Percentiles rank a stretch among this genome's conserved stretches.
phyloP scores from a whole-genome alignment of 441 rosid genomes.

The Populus hybrid region DNA sequence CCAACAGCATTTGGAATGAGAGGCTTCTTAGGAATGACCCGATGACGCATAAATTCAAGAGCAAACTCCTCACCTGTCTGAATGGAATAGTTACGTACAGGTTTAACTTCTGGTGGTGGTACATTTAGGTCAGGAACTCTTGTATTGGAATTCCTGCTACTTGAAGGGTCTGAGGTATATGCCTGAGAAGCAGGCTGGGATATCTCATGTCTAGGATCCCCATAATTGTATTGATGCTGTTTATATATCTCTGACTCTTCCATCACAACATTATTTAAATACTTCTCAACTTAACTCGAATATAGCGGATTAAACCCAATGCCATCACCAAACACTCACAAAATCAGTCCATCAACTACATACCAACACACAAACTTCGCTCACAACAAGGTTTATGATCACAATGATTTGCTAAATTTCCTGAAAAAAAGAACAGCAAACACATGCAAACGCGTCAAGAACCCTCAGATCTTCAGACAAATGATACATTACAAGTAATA shows the following conservation, averaged over 20 bases:
- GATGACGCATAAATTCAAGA: constrained; percentile 88
- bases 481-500: not conserved
- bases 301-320: too few species aligned
- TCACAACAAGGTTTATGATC: not conserved
- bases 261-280: constrained; percentile 7
- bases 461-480: not conserved
- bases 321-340: constrained; percentile 5
- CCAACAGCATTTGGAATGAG: constrained; percentile 37
- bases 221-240: constrained; percentile 35
- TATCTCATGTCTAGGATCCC: constrained; percentile 54
- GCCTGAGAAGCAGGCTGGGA: constrained; percentile 44
- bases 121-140: constrained; percentile 43
- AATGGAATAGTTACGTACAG: constrained; percentile 78
- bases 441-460: not conserved
- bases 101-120: constrained; percentile 59
- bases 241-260: constrained; percentile 21
- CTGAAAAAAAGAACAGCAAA: not conserved
- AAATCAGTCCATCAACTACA: constrained; percentile 4
- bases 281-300: too few species aligned
- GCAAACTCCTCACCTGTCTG: constrained; percentile 98
- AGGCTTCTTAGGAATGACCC: constrained; percentile 54
- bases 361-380: constrained; percentile 5
- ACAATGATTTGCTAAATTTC: not conserved
- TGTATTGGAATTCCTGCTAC: constrained; percentile 37
- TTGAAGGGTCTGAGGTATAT: constrained; percentile 39